Conservation (phyloP, 805 yeast genomes). For the Wickerhamomyces tratensis region DNA sequence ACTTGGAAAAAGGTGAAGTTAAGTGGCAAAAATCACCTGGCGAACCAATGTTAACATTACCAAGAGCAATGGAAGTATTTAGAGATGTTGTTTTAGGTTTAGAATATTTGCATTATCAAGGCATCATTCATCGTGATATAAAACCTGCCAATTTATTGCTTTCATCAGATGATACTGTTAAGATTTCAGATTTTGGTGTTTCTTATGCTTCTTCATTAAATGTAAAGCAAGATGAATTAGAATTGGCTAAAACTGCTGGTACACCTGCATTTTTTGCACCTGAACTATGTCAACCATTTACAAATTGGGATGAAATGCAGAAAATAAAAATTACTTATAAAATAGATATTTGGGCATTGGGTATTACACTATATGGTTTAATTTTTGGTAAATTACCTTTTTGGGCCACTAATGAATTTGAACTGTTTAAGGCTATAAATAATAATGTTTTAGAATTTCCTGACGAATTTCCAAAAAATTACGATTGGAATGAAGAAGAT, state of each 20-base stretch:
- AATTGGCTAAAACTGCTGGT: slow-evolving; percentile 92
- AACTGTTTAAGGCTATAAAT: slow-evolving; percentile 74
- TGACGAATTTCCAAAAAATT: slow-evolving; percentile 32
- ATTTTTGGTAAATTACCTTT: slow-evolving; percentile 87
- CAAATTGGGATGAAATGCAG: slow-evolving; percentile 14
- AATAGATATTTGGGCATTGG: slow-evolving; percentile 97
- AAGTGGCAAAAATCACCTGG: slow-evolving; percentile 58
- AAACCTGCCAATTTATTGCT: slow-evolving; percentile 89
- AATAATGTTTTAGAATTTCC: slow-evolving; percentile 55
- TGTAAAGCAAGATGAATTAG: slow-evolving; percentile 55
- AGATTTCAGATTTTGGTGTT: slow-evolving; percentile 96
- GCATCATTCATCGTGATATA: slow-evolving; percentile 89
- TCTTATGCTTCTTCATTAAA: slow-evolving; percentile 52
- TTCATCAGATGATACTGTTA: slow-evolving; percentile 60
- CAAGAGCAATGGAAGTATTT: slow-evolving; percentile 60
- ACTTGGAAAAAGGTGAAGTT: slow-evolving; percentile 84
- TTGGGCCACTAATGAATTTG: slow-evolving; percentile 78
- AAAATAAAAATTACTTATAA: slow-evolving; percentile 58
- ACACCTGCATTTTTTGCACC: slow-evolving; percentile 97
- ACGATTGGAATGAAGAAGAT: slow-evolving; percentile 27
- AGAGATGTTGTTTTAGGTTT: slow-evolving; percentile 82
- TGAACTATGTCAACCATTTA: slow-evolving; percentile 61
- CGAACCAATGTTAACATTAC: slow-evolving; percentile 60
- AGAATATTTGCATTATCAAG: slow-evolving; percentile 84
- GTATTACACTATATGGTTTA: slow-evolving; percentile 83